A percentile compares a stretch with the other conserved stretches of the same genome.
phyloP scores from a whole-genome alignment of 169 alveolate species.

The Plasmodium gallinaceum region DNA sequence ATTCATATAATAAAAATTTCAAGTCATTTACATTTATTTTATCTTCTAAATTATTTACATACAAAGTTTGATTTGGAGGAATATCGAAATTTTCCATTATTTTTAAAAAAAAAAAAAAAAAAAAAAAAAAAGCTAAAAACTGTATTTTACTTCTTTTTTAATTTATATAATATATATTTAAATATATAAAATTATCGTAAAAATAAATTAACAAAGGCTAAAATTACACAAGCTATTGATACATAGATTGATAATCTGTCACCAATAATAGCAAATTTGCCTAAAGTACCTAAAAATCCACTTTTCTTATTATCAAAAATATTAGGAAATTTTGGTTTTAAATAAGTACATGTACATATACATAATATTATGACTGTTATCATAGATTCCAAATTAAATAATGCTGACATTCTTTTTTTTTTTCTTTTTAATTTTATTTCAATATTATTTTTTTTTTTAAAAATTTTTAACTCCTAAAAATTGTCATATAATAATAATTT shows the following conservation, averaged over 20 bases:
- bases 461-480: not conserved
- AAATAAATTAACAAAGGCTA: slow-evolving; percentile 92
- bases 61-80: slow-evolving; percentile 89
- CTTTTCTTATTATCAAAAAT: slow-evolving; percentile 88
- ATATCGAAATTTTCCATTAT: slow-evolving; percentile 78
- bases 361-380: slow-evolving; percentile 90
- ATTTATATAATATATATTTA: not conserved
- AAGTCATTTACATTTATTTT: slow-evolving; percentile 83
- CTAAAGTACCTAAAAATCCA: slow-evolving; percentile 95
- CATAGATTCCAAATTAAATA: slow-evolving; percentile 94
- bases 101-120: not conserved
- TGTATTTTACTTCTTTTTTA: not conserved
- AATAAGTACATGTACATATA: slow-evolving; percentile 95
- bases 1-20: slow-evolving; percentile 84
- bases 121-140: not conserved
- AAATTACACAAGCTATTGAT: slow-evolving; percentile 89
- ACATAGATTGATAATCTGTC: slow-evolving; percentile 96
- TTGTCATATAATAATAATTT: no score
- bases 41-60: slow-evolving; percentile 88
- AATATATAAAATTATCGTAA: slow-evolving; percentile 82
- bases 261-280: slow-evolving; percentile 96
- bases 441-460: not conserved
- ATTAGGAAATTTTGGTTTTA: slow-evolving; percentile 92
- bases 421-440: not conserved
- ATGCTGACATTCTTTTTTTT: slow-evolving; percentile 91